Conservation (phyloP, 345 rosid species). For the Firmiana major region DNA sequence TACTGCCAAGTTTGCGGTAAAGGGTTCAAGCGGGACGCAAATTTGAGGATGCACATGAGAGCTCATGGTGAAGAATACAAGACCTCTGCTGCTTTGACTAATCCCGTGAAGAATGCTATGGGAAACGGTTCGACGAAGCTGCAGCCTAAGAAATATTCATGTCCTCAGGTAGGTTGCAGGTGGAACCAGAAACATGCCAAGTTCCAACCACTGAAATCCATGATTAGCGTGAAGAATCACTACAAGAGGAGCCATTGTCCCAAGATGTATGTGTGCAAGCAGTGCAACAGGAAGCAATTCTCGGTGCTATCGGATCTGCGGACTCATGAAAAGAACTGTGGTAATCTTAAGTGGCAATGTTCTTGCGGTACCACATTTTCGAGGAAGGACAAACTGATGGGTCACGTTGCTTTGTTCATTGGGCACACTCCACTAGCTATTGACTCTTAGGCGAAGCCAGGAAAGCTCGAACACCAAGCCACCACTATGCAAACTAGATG, state of each 20-base stretch:
- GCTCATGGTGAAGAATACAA: slow-evolving; percentile 91
- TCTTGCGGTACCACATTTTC: slow-evolving; percentile 89
- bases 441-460: slow-evolving; percentile 3
- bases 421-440: slow-evolving; percentile 53
- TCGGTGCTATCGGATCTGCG: slow-evolving; percentile 84
- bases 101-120: slow-evolving; percentile 40
- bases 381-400: slow-evolving; percentile 81
- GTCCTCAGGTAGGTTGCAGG: slow-evolving; percentile 79
- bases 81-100: slow-evolving; percentile 60
- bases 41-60: slow-evolving; percentile 95
- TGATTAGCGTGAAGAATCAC: slow-evolving; percentile 84
- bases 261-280: slow-evolving; percentile 81
- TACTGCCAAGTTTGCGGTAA: slow-evolving; percentile 79
- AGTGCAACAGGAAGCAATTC: slow-evolving; percentile 72
- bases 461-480: slow-evolving; percentile 18
- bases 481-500: slow-evolving; percentile 19
- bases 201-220: slow-evolving; percentile 87
- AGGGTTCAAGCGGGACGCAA: slow-evolving; percentile 91
- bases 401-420: slow-evolving; percentile 66
- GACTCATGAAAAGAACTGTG: slow-evolving; percentile 95
- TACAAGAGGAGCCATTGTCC: slow-evolving; percentile 96
- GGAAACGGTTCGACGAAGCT: slow-evolving; percentile 15
- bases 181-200: slow-evolving; percentile 81
- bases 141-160: slow-evolving; percentile 52
- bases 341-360: slow-evolving; percentile 72